Evolutionary conservation across 2,329 filamentous ascomycete genomes (phyloP).

Genomic region (Massarina eburnea): DNA sequence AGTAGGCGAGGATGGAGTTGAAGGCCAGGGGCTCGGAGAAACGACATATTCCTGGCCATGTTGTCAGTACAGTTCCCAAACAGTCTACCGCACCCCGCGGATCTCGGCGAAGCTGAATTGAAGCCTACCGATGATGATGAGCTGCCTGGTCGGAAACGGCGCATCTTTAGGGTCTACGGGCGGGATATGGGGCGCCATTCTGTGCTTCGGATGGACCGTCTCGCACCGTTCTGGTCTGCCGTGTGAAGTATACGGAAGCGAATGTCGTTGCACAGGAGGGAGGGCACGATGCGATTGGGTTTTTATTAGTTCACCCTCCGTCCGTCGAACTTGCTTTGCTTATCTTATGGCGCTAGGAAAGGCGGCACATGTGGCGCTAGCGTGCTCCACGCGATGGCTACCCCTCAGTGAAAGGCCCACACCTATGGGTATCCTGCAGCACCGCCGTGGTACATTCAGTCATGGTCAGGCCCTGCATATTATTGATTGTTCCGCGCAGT

Average conservation of each 20-base stretch:
- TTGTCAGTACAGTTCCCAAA: slow-evolving; percentile 17
- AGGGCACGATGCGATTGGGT: neutral
- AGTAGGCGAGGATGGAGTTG: slow-evolving; percentile 90
- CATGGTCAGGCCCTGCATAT: too few relatives aligned
- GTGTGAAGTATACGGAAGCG: too few relatives aligned
- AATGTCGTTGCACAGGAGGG: too few relatives aligned
- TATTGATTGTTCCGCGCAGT: too few relatives aligned
- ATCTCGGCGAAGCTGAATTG: too few relatives aligned
- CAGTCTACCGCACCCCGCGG: too few relatives aligned
- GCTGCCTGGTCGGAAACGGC: slow-evolving; percentile 50
- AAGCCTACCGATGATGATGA: slow-evolving; percentile 46
- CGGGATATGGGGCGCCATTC: neutral
- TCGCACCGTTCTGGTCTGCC: too few relatives aligned
- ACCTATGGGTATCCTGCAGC: too few relatives aligned
- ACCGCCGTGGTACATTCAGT: neutral
- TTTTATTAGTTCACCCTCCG: neutral
- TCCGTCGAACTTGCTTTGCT: neutral
- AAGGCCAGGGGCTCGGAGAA: slow-evolving; percentile 91
- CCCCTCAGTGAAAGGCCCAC: neutral
- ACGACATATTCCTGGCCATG: slow-evolving; percentile 75
- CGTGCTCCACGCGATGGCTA: neutral
- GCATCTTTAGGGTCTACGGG: slow-evolving; percentile 32
- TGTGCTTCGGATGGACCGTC: too few relatives aligned
- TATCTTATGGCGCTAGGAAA: neutral
- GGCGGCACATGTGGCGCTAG: neutral